Evolutionary conservation across 106 monocot genomes (phyloP).

Genomic region (Apostasia ramifera): DNA sequence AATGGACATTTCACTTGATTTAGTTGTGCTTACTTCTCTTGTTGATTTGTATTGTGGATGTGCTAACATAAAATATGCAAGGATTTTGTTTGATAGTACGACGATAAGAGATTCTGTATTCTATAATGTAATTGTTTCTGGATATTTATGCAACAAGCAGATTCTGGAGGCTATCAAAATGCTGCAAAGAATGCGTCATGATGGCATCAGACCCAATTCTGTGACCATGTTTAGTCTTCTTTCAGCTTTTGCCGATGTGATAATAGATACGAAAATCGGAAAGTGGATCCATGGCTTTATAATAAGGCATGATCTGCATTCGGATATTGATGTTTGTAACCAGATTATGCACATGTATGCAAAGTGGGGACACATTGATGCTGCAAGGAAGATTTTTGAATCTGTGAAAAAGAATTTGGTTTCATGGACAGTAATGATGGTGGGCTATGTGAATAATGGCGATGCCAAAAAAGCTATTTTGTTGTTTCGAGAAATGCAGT

Average conservation of each 20-base stretch:
- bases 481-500: constrained; percentile 43
- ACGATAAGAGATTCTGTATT: constrained; percentile 24
- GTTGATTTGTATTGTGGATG: constrained; percentile 40
- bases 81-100: constrained; percentile 36
- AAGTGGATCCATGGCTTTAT: constrained; percentile 42
- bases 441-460: constrained; percentile 38
- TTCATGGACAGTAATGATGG: constrained; percentile 67
- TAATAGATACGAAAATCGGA: constrained; percentile 20
- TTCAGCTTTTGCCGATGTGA: constrained; percentile 27
- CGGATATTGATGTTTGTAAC: constrained; percentile 41
- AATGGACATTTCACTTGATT: constrained; percentile 41
- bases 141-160: constrained; percentile 33
- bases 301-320: constrained; percentile 18
- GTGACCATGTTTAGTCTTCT: constrained; percentile 38
- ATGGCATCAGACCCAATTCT: constrained; percentile 28
- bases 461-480: constrained; percentile 29
- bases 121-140: constrained; percentile 50
- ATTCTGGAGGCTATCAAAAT: constrained; percentile 19
- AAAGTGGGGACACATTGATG: constrained; percentile 26
- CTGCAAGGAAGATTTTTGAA: constrained; percentile 35
- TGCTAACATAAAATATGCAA: constrained; percentile 20
- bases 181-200: constrained; percentile 27
- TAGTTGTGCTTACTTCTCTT: constrained; percentile 40
- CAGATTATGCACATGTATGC: constrained; percentile 53
- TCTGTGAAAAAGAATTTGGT: constrained; percentile 42